A percentile compares a stretch with the other conserved stretches of the same genome.
Evolutionary conservation across 176 grass and related monocot species (phyloP).

Genomic region (Puccinellia tenuiflora): DNA sequence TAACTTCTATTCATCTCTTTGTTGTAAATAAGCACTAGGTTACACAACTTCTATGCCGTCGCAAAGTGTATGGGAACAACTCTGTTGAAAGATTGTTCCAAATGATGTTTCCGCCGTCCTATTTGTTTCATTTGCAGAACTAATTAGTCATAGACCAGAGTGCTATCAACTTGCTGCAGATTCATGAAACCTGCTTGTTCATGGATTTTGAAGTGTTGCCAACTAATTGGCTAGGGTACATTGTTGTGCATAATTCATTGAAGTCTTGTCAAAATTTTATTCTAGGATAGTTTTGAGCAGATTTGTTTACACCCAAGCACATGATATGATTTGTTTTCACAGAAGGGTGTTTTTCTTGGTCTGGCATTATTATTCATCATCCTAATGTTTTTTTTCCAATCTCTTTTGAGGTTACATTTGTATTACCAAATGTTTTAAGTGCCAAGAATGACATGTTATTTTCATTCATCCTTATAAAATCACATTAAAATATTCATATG

Average conservation of each 20-base stretch:
- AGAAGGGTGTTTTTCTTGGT: neutral
- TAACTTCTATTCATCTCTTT: neutral
- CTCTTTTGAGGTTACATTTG: neutral
- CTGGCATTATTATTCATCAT: neutral
- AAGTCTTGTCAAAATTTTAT: neutral
- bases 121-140: neutral
- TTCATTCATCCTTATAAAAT: neutral
- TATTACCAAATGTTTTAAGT: neutral
- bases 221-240: neutral
- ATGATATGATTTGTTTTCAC: no score
- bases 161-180: neutral
- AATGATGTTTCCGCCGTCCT: neutral
- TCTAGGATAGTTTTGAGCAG: neutral
- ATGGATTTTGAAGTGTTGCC: neutral
- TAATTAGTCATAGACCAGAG: neutral
- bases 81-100: neutral
- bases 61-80: neutral
- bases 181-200: neutral
- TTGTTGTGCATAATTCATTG: neutral
- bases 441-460: neutral
- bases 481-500: neutral
- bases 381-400: neutral
- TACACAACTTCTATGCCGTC: neutral
- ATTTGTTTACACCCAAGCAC: neutral
- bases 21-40: neutral